phyloP scores from a whole-genome alignment of 306 rosid species.

The Styphnolobium japonicum region DNA sequence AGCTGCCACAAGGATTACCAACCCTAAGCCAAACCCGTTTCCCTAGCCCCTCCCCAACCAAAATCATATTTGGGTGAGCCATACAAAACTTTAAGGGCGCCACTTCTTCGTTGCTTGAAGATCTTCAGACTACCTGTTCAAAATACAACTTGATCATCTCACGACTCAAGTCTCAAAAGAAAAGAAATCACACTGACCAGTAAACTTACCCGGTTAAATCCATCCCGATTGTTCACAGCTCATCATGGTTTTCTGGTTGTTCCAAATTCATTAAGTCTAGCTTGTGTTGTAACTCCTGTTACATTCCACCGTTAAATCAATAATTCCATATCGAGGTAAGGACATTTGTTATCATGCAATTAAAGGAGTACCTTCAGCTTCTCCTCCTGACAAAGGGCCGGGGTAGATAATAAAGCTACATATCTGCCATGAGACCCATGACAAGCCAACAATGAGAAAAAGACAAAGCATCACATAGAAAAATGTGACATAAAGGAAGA shows the following conservation, averaged over 20 bases:
- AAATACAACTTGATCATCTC: slow-evolving; percentile 24
- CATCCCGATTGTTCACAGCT: slow-evolving; percentile 48
- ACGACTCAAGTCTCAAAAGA: slow-evolving; percentile 4
- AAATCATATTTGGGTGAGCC: slow-evolving; percentile 26
- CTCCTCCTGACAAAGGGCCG: slow-evolving; percentile 76
- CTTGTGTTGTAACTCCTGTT: slow-evolving; percentile 81
- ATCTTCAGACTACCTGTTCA: slow-evolving; percentile 37
- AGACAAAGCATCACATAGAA: neutral
- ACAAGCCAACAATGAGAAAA: slow-evolving; percentile 22
- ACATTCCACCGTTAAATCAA: slow-evolving; percentile 15
- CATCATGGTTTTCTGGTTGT: slow-evolving; percentile 69
- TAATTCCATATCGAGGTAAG: slow-evolving; percentile 25
- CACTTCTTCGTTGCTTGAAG: slow-evolving; percentile 27
- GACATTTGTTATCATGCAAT: neutral
- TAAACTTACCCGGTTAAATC: slow-evolving; percentile 26
- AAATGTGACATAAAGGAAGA: neutral
- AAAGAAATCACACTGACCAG: slow-evolving; percentile 16
- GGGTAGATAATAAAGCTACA: slow-evolving; percentile 79
- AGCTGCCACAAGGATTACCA: slow-evolving; percentile 24
- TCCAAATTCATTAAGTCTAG: slow-evolving; percentile 66
- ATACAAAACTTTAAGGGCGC: slow-evolving; percentile 30
- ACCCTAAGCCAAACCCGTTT: slow-evolving; percentile 1
- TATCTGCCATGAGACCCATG: slow-evolving; percentile 59
- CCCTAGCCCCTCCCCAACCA: slow-evolving; percentile 10
- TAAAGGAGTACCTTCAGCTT: slow-evolving; percentile 67